These are phyloP conservation scores for Suillus sp. DNA, from an alignment of 768 basidiomycete genomes.

Conservation along the genomic window DNA sequence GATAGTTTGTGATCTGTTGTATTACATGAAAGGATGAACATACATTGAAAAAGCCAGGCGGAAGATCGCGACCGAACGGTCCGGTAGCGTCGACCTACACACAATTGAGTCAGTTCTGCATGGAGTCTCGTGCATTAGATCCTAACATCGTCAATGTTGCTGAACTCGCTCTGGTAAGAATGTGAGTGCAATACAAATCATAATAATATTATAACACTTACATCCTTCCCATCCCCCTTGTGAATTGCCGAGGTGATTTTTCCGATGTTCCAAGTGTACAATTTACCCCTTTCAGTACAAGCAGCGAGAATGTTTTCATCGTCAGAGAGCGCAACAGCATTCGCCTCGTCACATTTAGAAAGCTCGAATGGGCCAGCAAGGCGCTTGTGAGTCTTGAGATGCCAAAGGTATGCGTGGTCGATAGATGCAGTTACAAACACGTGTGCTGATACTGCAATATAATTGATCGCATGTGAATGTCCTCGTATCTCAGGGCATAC, in stretches of 20 bases:
- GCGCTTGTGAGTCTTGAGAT: not conserved
- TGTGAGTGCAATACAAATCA: not conserved
- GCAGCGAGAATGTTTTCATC: conserved; percentile 1
- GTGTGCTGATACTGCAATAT: not conserved
- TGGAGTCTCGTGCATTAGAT: not conserved
- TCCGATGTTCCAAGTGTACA: conserved; percentile 6
- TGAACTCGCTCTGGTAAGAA: not conserved
- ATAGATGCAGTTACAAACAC: not conserved
- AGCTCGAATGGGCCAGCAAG: not conserved
- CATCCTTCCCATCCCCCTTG: not conserved
- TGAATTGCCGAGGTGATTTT: not conserved
- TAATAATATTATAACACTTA: not conserved
- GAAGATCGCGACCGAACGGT: not conserved
- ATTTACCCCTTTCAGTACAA: not conserved
- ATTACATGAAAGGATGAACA: not conserved
- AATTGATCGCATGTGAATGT: not conserved
- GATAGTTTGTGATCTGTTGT: not conserved
- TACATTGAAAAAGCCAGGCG: not conserved
- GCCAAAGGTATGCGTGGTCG: not conserved
- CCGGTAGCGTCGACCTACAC: not conserved
- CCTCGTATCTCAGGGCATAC: not conserved
- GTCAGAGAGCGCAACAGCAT: not conserved
- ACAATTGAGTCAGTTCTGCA: not conserved
- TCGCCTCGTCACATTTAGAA: not conserved
- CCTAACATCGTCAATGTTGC: not conserved